Percentiles rank a stretch among this genome's conserved stretches.
Evolutionary conservation across 108 stramenopile genomes (phyloP).

Genomic region (Ochromonas danica): DNA sequence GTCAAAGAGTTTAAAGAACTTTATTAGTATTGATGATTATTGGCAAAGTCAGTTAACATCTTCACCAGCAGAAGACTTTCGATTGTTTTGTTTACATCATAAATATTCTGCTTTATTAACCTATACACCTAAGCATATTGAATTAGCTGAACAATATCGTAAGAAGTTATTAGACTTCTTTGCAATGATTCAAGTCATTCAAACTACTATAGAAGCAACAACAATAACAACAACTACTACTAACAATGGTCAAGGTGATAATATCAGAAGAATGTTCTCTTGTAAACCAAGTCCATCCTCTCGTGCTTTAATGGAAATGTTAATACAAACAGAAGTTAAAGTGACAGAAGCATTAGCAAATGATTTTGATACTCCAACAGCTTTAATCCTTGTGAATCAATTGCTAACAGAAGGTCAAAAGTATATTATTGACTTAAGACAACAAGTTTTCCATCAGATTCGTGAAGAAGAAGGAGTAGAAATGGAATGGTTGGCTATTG

Average conservation of each 20-base stretch:
- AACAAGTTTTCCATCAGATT: no score
- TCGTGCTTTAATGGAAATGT: not conserved
- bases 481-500: no score
- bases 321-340: not conserved
- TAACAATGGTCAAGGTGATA: not conserved
- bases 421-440: no score
- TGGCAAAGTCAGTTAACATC: not conserved
- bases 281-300: not conserved
- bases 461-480: no score
- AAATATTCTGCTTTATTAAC: slow-evolving; percentile 34
- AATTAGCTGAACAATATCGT: not conserved
- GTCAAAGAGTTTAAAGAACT: slow-evolving; percentile 94
- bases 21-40: slow-evolving; percentile 83
- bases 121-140: slow-evolving; percentile 26
- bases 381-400: no score
- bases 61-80: slow-evolving; percentile 47
- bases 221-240: not conserved
- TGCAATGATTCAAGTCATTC: not conserved
- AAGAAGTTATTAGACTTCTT: slow-evolving; percentile 53
- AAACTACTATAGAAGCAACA: not conserved
- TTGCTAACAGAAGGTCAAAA: no score
- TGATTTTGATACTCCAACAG: slow-evolving; percentile 27
- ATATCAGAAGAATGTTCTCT: no score
- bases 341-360: not conserved
- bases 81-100: slow-evolving; percentile 52